Evolutionary conservation across 164 flowering plant genomes (phyloP), one percentile per base, ranked within the genome.

Genomic region (Magnolia officinalis): DNA sequence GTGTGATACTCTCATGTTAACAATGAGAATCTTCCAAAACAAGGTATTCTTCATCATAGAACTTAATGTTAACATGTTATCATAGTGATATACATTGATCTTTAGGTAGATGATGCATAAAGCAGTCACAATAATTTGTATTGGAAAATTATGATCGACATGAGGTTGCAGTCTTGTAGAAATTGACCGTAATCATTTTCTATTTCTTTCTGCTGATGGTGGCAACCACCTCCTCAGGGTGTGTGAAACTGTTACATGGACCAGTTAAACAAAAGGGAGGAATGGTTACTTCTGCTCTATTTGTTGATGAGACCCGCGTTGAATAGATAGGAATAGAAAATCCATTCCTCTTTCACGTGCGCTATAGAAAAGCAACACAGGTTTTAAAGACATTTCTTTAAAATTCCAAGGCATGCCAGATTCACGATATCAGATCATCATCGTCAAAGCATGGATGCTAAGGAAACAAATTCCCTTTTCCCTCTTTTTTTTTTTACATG

Each of bases 1-100:
- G 87, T 93, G 98, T n/a, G 97, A 94, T 77, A 84, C 90, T 31
- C 82, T 94, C 72, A 97, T 92, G 63, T 81, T 94, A 88, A 90
- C 92, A 31, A 88, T 92, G 89, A 86, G 98, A 85, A 86, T 82
- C 87, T 91, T 94, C 85, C 96, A 88, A 78, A 89, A 84, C 89
- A 91, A 90, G 97, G 98, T 94, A 91, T 69, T 71, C 20, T 80
- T 75, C 78, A 23, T 21, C 26, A 29, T 9, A 45, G 37, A 8
- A 70, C 23, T 19, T 50, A 10, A 29, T 63, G 21, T 55, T 23
- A 58, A 37, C 24, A 70, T 49, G 21, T 18, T 50, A 16, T 70
- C 4, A 19, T 58, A 29, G 8, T 55, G n/a, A 19, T 74, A 26
- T 63, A 9, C 13, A 21, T n/a, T 31, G 50, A 10, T 20, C 23